Conservation (phyloP, 805 yeast genomes). For the Wickerhamiella vanderwaltii region DNA sequence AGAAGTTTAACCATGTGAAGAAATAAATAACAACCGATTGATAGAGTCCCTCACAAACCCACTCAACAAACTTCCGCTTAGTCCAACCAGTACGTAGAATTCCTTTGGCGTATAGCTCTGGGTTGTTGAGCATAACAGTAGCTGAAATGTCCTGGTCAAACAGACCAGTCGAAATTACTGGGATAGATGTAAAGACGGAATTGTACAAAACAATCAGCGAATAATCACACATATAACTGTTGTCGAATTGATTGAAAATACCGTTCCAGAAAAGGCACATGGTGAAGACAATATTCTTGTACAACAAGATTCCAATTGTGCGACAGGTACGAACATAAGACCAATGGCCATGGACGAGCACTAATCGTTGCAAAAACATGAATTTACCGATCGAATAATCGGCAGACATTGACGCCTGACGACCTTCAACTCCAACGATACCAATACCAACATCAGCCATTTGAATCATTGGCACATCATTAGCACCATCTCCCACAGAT, state of each 20-base stretch:
- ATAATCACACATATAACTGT: conserved; percentile 64
- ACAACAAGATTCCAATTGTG: conserved; percentile 72
- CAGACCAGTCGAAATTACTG: conserved; percentile 61
- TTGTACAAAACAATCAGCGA: conserved; percentile 71
- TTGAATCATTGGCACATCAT: conserved; percentile 82
- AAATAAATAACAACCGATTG: conserved; percentile 59
- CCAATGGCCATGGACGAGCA: conserved; percentile 75
- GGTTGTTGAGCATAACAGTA: conserved; percentile 51
- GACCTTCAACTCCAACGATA: conserved; percentile 78
- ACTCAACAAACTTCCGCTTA: conserved; percentile 44
- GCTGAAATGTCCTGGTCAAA: conserved; percentile 71
- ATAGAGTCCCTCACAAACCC: conserved; percentile 63
- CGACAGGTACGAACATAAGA: conserved; percentile 63
- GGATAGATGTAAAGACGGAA: conserved; percentile 71
- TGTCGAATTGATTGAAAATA: conserved; percentile 56
- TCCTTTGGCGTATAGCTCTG: conserved; percentile 60
- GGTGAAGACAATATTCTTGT: conserved; percentile 65
- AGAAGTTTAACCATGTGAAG: conserved; percentile 53
- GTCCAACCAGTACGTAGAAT: conserved; percentile 57
- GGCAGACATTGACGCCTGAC: conserved; percentile 79
- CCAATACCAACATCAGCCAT: conserved; percentile 79
- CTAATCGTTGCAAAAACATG: conserved; percentile 49
- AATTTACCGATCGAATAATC: conserved; percentile 79
- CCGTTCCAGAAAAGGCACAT: conserved; percentile 72
- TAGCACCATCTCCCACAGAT: conserved; percentile 96